These are phyloP conservation scores for Crithidia fasciculata DNA, from an alignment of 208 protist species.

Conservation along the genomic window DNA sequence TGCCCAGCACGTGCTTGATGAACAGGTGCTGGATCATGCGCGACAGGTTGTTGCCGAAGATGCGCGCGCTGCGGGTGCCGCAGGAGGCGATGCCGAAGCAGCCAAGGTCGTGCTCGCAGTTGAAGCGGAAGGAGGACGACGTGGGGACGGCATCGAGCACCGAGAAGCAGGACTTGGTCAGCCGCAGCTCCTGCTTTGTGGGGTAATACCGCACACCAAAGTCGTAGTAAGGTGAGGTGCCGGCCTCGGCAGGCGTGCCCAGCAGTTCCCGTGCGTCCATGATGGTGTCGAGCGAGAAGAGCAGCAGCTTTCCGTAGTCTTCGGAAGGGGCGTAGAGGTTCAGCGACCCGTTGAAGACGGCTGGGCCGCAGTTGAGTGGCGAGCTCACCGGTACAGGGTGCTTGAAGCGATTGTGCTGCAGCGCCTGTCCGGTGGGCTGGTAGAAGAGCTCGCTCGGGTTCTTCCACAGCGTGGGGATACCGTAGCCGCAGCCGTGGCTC, in stretches of 20 bases:
- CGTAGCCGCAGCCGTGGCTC: constrained; percentile 72
- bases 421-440: constrained; percentile 69
- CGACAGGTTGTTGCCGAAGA: constrained; percentile 67
- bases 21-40: constrained; percentile 81
- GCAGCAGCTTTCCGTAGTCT: constrained; percentile 81
- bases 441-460: constrained; percentile 87
- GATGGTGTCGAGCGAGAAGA: constrained; percentile 80
- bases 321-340: constrained; percentile 82
- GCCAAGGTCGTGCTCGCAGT: constrained; percentile 67
- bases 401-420: constrained; percentile 64
- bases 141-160: constrained; percentile 54
- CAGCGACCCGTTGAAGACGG: constrained; percentile 73
- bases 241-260: constrained; percentile 8
- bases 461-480: constrained; percentile 71
- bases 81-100: constrained; percentile 79
- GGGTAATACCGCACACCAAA: constrained; percentile 71
- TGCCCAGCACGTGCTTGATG: constrained; percentile 70
- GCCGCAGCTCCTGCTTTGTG: constrained; percentile 34
- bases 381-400: constrained; percentile 41
- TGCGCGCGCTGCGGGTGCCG: constrained; percentile 59
- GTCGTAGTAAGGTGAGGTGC: constrained; percentile 50
- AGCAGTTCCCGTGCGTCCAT: constrained; percentile 59
- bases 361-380: constrained; percentile 58
- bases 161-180: constrained; percentile 32
- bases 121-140: constrained; percentile 72